These are phyloP conservation scores for Rutstroemia sydowiana DNA, from an alignment of 2,329 filamentous ascomycete genomes.

Conservation along the genomic window DNA sequence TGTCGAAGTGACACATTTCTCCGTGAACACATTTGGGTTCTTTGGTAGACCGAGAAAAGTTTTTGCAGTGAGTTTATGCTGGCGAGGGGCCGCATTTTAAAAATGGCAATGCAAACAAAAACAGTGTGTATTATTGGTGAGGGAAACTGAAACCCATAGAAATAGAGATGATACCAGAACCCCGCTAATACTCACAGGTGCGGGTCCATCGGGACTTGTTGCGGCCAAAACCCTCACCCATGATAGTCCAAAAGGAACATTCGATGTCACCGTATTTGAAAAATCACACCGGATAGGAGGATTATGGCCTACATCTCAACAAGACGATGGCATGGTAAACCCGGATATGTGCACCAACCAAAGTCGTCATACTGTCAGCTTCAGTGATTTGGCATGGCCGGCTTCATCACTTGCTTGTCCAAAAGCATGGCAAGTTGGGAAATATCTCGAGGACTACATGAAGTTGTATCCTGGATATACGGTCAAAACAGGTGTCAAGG, in stretches of 20 bases:
- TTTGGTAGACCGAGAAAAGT: too few species aligned
- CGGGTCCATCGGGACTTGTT: slow-evolving; percentile 61
- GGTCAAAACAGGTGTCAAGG: slow-evolving; percentile 17
- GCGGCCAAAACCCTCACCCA: slow-evolving; percentile 67
- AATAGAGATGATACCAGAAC: background rate
- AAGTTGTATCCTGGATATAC: slow-evolving; percentile 40
- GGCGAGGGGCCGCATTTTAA: background rate
- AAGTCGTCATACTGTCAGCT: slow-evolving; percentile 67
- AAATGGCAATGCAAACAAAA: slow-evolving; percentile 13
- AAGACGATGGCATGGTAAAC: slow-evolving; percentile 47
- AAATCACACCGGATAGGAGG: slow-evolving; percentile 59
- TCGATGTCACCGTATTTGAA: slow-evolving; percentile 66
- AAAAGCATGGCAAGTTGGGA: slow-evolving; percentile 67
- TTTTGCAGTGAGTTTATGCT: background rate
- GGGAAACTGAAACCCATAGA: background rate
- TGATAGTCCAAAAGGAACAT: slow-evolving; percentile 45
- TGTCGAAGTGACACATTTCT: too few species aligned
- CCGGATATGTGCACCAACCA: slow-evolving; percentile 68
- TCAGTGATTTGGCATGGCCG: slow-evolving; percentile 67
- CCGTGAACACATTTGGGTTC: too few species aligned
- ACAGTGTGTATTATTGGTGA: slow-evolving; percentile 26
- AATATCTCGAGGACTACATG: slow-evolving; percentile 60
- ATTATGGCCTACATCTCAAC: slow-evolving; percentile 57
- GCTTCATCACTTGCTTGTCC: slow-evolving; percentile 57
- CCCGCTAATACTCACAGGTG: slow-evolving; percentile 40